These are phyloP conservation scores for Rosa rugosa DNA, from an alignment of 306 rosid species.

Conservation along the genomic window DNA sequence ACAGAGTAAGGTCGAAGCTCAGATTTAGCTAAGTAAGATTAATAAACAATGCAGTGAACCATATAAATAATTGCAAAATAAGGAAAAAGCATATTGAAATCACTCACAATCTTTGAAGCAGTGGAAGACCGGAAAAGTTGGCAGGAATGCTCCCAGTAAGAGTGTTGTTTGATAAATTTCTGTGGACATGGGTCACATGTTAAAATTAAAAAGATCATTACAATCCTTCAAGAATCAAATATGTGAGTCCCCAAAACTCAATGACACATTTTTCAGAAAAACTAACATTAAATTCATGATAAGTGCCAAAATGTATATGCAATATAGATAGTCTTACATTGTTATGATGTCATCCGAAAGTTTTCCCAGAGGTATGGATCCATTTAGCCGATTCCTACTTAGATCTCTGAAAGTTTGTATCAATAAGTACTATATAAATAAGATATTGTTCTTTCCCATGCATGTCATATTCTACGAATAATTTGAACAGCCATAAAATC, in stretches of 20 bases:
- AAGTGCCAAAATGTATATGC: conserved; percentile 12
- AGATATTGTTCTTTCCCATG: conserved; percentile 6
- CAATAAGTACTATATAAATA: conserved; percentile 21
- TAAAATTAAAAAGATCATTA: not conserved
- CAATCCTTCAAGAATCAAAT: not conserved
- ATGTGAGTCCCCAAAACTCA: not conserved
- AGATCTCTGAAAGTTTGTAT: conserved; percentile 68
- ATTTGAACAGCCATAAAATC: conserved; percentile 7
- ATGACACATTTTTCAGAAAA: not conserved
- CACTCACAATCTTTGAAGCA: conserved; percentile 76
- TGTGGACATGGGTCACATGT: conserved; percentile 28
- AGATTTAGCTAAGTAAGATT: not conserved
- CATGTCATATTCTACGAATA: conserved; percentile 10
- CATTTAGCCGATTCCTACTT: conserved; percentile 70
- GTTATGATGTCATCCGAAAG: conserved; percentile 71
- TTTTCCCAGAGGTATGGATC: conserved; percentile 55
- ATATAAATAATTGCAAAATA: conserved; percentile 5
- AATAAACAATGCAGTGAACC: not conserved
- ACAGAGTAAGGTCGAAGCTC: conserved; percentile 12
- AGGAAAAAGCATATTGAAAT: conserved; percentile 13
- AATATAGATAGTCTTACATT: conserved; percentile 62
- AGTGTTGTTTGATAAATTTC: conserved; percentile 70
- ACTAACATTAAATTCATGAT: not conserved
- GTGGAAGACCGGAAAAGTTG: conserved; percentile 51
- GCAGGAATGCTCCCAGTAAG: conserved; percentile 73